A percentile compares a stretch with the other conserved stretches of the same genome.
Conservation (phyloP, 2,329 filamentous ascomycete species). For the Monilinia fructigena region DNA sequence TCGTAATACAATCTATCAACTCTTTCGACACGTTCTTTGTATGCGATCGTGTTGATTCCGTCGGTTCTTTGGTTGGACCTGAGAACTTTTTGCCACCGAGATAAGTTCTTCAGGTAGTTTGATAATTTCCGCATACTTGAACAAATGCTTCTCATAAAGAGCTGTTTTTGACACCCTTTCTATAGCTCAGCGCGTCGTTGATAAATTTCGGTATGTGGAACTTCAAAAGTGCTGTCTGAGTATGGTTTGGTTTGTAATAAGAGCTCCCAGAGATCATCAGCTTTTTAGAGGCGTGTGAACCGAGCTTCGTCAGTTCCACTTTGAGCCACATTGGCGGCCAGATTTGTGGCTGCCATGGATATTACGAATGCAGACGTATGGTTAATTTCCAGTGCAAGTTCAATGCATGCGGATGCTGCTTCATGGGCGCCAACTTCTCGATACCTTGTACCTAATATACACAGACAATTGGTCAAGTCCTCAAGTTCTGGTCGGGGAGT, state of each 20-base stretch:
- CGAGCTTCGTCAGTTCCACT: conserved; percentile 2
- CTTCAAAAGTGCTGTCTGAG: conserved; percentile 1
- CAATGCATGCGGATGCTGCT: conserved; percentile 9
- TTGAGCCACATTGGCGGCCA: not conserved
- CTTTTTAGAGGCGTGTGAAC: conserved; percentile 7
- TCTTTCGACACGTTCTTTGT: conserved; percentile 18
- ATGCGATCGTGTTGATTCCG: conserved; percentile 14
- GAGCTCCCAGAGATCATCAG: conserved; percentile 14
- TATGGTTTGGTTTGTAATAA: not conserved
- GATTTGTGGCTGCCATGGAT: conserved; percentile 18
- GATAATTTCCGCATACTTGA: conserved; percentile 5
- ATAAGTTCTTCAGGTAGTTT: conserved; percentile 10
- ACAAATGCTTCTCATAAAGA: conserved; percentile 14
- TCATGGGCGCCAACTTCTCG: conserved; percentile 2
- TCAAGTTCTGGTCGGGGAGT: not conserved
- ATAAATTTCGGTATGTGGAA: conserved; percentile 16
- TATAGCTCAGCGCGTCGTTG: conserved; percentile 12
- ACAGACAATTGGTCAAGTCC: conserved; percentile 10
- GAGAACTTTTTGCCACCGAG: conserved; percentile 15
- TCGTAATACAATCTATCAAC: conserved; percentile 13
- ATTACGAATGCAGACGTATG: conserved; percentile 9
- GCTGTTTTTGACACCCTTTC: not conserved
- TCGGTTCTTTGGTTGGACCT: conserved; percentile 15
- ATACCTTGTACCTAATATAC: conserved; percentile 12
- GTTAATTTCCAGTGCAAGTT: conserved; percentile 8